Percentiles rank a stretch among this genome's conserved stretches.
These are phyloP conservation scores for Wickerhamomyces strasburgensis DNA, from an alignment of 805 yeast genomes.

Conservation along the genomic window DNA sequence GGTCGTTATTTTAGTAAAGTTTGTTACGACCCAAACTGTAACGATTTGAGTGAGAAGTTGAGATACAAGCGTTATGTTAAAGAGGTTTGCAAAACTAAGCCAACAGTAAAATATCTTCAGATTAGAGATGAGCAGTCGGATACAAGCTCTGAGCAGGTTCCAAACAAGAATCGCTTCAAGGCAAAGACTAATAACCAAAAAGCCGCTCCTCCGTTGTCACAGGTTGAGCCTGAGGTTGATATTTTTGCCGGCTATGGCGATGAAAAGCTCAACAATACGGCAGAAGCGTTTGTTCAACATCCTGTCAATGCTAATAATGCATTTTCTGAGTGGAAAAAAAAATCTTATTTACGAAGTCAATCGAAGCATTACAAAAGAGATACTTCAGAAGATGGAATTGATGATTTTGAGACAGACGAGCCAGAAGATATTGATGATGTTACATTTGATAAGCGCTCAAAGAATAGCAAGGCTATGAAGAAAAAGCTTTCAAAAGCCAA, in stretches of 20 bases:
- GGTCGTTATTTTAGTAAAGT: conserved; percentile 23
- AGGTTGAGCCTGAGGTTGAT: conserved; percentile 4
- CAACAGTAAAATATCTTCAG: conserved; percentile 11
- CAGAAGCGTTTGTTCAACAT: background rate
- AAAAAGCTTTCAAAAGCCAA: conserved; percentile 6
- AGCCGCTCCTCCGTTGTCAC: background rate
- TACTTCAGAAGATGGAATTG: background rate
- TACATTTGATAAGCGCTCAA: too few relatives aligned
- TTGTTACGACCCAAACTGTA: conserved; percentile 25
- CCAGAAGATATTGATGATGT: conserved; percentile 1
- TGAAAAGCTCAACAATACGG: conserved; percentile 1
- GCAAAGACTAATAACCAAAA: background rate
- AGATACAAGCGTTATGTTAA: conserved; percentile 24
- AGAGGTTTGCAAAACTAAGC: conserved; percentile 22
- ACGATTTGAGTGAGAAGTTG: conserved; percentile 17
- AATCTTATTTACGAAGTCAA: conserved; percentile 13
- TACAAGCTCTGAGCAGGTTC: background rate
- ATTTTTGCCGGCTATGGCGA: conserved; percentile 13
- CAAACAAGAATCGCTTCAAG: conserved; percentile 6
- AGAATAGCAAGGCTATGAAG: background rate
- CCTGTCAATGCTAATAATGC: conserved; percentile 11
- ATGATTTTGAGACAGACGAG: background rate
- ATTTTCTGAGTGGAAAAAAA: conserved; percentile 10
- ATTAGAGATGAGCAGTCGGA: conserved; percentile 3
- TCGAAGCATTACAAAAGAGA: background rate